phyloP scores from a whole-genome alignment of 148 eudicot genomes.

The Bassia scoparia region DNA sequence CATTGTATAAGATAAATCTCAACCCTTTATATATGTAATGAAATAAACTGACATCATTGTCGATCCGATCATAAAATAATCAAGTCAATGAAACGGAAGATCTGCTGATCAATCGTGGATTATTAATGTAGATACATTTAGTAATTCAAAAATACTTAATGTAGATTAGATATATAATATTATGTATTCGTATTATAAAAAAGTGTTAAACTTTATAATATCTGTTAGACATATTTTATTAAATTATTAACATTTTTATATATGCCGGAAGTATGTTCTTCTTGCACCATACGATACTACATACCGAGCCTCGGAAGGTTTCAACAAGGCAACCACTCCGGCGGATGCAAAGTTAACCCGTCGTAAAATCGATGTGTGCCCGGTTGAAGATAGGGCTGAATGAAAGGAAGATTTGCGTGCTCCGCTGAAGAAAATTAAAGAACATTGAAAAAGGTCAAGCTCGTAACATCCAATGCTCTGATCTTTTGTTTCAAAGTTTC shows the following conservation, averaged over 20 bases:
- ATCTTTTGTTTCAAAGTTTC: neutral
- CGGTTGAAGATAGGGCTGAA: slow-evolving; percentile 48
- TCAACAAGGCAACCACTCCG: slow-evolving; percentile 56
- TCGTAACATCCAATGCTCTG: slow-evolving; percentile 1
- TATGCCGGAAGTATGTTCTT: neutral
- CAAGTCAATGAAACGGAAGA: neutral
- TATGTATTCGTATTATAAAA: no score
- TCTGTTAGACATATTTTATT: no score
- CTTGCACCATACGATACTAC: slow-evolving; percentile 15
- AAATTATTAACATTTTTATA: no score
- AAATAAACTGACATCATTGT: neutral
- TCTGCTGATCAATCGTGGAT: slow-evolving; percentile 1
- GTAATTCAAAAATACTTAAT: no score
- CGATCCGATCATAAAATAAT: neutral
- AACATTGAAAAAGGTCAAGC: neutral
- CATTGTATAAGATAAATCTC: no score
- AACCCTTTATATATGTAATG: no score
- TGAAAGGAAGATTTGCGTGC: slow-evolving; percentile 48
- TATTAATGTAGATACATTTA: neutral
- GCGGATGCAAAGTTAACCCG: slow-evolving; percentile 71
- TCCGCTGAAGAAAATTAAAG: slow-evolving; percentile 38
- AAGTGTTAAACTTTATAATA: no score
- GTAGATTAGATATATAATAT: no score
- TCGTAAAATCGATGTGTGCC: slow-evolving; percentile 20
- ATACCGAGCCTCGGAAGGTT: slow-evolving; percentile 48